Evolutionary conservation across 2,329 filamentous ascomycete species (phyloP).

Genomic region (Dryadomyces sulphureus): DNA sequence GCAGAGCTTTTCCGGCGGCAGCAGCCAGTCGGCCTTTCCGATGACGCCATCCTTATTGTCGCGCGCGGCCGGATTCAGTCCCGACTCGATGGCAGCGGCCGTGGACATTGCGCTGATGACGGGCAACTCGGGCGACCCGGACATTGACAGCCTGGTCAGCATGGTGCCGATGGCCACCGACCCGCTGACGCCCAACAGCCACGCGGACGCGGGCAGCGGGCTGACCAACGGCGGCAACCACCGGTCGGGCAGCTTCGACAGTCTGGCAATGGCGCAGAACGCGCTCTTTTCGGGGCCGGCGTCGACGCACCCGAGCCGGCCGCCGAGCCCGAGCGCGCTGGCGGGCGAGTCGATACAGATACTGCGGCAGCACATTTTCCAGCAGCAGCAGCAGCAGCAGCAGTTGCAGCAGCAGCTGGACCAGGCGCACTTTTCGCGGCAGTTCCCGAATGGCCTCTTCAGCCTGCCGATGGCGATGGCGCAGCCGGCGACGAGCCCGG

Average conservation of each 20-base stretch:
- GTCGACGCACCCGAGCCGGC: constrained; percentile 61
- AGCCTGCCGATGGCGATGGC: constrained; percentile 30
- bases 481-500: constrained; percentile 10
- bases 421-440: constrained; percentile 28
- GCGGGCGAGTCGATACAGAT: constrained; percentile 30
- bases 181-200: constrained; percentile 48
- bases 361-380: constrained; percentile 20
- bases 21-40: neutral
- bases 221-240: constrained; percentile 42
- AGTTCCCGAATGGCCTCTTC: constrained; percentile 33
- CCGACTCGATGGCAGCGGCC: constrained; percentile 10
- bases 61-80: constrained; percentile 16
- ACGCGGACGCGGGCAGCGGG: constrained; percentile 39
- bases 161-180: constrained; percentile 8
- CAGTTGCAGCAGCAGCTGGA: constrained; percentile 15
- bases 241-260: constrained; percentile 51
- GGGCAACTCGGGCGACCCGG: constrained; percentile 9
- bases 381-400: constrained; percentile 15
- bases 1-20: constrained; percentile 17
- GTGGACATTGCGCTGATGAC: constrained; percentile 12
- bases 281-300: constrained; percentile 53
- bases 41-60: constrained; percentile 24
- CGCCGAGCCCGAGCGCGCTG: constrained; percentile 52
- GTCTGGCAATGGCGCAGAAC: constrained; percentile 40
- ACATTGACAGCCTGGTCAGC: constrained; percentile 11